Conservation (phyloP, 306 rosid genomes). For the Lathyrus tuberosus region DNA sequence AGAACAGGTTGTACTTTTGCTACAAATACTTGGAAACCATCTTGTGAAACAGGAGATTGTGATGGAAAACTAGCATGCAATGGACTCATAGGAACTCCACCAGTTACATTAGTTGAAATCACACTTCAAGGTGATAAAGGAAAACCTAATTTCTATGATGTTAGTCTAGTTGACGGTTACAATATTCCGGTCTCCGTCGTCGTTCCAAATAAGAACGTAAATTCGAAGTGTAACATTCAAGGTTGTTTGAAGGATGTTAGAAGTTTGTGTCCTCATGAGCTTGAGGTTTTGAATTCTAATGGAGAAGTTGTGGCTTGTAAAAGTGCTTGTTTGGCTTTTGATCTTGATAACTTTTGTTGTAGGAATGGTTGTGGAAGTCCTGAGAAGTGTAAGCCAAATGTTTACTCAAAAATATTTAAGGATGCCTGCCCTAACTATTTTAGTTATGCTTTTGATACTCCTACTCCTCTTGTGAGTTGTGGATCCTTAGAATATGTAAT, state of each 20-base stretch:
- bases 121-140: constrained; percentile 60
- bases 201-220: constrained; percentile 20
- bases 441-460: constrained; percentile 78
- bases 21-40: constrained; percentile 45
- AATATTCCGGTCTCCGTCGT: constrained; percentile 66
- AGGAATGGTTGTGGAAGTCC: constrained; percentile 68
- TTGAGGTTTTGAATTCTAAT: constrained; percentile 48
- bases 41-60: constrained; percentile 91
- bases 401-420: constrained; percentile 81
- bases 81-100: constrained; percentile 82
- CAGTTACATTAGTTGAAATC: constrained; percentile 74
- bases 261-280: constrained; percentile 61
- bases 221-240: constrained; percentile 52
- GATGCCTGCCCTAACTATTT: constrained; percentile 74
- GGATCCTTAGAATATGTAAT: constrained; percentile 53
- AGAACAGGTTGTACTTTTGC: constrained; percentile 78
- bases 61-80: constrained; percentile 76
- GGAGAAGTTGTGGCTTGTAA: constrained; percentile 80
- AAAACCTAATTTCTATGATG: constrained; percentile 71
- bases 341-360: constrained; percentile 71
- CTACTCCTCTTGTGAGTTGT: constrained; percentile 70
- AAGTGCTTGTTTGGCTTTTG: constrained; percentile 86
- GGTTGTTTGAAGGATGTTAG: constrained; percentile 71
- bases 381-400: constrained; percentile 62
- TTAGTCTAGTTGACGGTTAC: constrained; percentile 86